Evolutionary conservation across 2,329 filamentous ascomycete species (phyloP).

Genomic region (Beauveria varroae): DNA sequence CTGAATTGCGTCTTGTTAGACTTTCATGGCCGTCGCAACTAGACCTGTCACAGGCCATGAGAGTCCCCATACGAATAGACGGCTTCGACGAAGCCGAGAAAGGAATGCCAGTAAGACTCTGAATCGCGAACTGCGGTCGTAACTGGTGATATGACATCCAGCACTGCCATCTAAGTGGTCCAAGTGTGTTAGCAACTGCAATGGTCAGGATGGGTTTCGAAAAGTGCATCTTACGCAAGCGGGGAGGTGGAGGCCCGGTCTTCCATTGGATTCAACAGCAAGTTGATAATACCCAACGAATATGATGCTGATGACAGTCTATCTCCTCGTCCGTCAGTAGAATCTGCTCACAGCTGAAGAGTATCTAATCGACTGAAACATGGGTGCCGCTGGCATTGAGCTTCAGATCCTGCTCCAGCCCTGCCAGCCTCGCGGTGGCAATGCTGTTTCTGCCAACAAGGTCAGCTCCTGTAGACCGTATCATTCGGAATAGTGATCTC

Average conservation of each 20-base stretch:
- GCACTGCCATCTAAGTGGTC: conserved; percentile 36
- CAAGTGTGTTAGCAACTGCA: background rate
- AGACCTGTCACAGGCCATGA: background rate
- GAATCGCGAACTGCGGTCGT: conserved; percentile 26
- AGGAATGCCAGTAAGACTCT: conserved; percentile 28
- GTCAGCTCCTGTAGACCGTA: background rate
- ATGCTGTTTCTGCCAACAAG: conserved; percentile 28
- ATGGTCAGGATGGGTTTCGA: background rate
- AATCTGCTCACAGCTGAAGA: background rate
- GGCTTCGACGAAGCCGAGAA: conserved; percentile 31
- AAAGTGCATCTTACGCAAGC: conserved; percentile 27
- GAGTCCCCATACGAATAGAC: conserved; percentile 30
- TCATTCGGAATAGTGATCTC: background rate
- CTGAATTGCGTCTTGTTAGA: conserved; percentile 18
- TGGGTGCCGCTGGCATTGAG: conserved; percentile 20
- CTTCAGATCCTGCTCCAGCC: conserved; percentile 37
- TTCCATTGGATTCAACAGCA: conserved; percentile 45
- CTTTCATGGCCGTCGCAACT: background rate
- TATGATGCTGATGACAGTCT: conserved; percentile 10
- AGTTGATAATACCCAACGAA: conserved; percentile 30
- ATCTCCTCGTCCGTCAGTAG: background rate
- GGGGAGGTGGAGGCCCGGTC: conserved; percentile 39
- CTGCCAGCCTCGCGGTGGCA: conserved; percentile 35
- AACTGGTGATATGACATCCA: conserved; percentile 38
- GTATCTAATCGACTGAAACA: conserved; percentile 9